Percentiles rank a stretch among this genome's conserved stretches.
These are phyloP conservation scores for Phytophthora foliorum DNA, from an alignment of 352 stramenopile species.

Conservation along the genomic window DNA sequence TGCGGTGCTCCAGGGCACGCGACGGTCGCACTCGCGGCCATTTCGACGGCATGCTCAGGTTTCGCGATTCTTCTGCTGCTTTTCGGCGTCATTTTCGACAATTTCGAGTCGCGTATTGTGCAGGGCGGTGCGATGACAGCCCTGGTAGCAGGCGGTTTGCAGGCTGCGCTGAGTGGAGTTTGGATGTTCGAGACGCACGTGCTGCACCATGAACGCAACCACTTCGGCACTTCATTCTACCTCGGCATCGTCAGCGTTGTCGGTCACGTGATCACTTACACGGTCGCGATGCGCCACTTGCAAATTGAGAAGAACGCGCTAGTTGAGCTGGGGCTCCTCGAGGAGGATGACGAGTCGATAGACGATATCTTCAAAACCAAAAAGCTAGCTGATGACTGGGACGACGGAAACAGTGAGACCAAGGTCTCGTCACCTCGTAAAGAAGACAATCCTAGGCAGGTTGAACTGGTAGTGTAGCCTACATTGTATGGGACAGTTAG, in stretches of 20 bases:
- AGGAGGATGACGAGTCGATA: slow-evolving; percentile 39
- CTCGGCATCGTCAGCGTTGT: slow-evolving; percentile 47
- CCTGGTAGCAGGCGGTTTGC: slow-evolving; percentile 30
- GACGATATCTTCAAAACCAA: slow-evolving; percentile 46
- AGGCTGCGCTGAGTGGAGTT: slow-evolving; percentile 46
- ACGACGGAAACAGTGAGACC: slow-evolving; percentile 11
- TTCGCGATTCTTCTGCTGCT: slow-evolving; percentile 43
- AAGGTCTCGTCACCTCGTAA: slow-evolving; percentile 25
- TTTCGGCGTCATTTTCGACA: slow-evolving; percentile 55
- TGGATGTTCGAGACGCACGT: slow-evolving; percentile 53
- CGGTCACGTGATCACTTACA: slow-evolving; percentile 37
- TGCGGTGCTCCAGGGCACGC: slow-evolving; percentile 47
- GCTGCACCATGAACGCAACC: slow-evolving; percentile 36
- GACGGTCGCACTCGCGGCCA: slow-evolving; percentile 36
- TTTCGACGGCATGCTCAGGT: slow-evolving; percentile 34
- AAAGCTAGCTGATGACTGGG: slow-evolving; percentile 35
- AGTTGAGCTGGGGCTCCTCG: slow-evolving; percentile 38
- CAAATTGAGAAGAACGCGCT: slow-evolving; percentile 51
- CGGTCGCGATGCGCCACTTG: slow-evolving; percentile 48
- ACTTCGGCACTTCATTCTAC: slow-evolving; percentile 63
- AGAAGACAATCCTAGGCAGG: slow-evolving; percentile 26
- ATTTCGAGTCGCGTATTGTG: slow-evolving; percentile 51
- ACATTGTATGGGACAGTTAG: slow-evolving; percentile 1
- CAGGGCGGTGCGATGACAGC: slow-evolving; percentile 40
- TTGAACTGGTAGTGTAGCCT: slow-evolving; percentile 29